Conservation (phyloP, 2,329 filamentous ascomycete species). For the Chaetomiaceae sp. region DNA sequence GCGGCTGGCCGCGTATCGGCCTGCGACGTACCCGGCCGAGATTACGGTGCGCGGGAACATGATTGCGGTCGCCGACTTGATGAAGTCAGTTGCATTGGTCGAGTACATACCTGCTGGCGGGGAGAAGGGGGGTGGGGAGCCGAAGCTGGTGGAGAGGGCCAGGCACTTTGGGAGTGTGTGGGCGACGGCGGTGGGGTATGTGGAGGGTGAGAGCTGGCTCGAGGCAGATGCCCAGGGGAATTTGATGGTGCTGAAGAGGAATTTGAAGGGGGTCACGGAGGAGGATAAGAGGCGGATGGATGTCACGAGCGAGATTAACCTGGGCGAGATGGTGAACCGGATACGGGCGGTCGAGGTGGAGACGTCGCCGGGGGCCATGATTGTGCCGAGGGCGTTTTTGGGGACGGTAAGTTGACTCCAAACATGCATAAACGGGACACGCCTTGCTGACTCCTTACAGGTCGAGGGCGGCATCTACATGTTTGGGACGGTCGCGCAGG, state of each 20-base stretch:
- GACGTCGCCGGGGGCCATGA: conserved; percentile 58
- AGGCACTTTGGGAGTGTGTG: conserved; percentile 79
- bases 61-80: conserved; percentile 84
- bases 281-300: conserved; percentile 69
- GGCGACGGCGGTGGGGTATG: conserved; percentile 70
- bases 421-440: conserved; percentile 1
- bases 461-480: conserved; percentile 90
- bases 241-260: conserved; percentile 71
- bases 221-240: conserved; percentile 87
- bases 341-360: conserved; percentile 72
- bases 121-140: conserved; percentile 42
- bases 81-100: conserved; percentile 84
- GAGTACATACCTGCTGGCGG: conserved; percentile 56
- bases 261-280: conserved; percentile 65
- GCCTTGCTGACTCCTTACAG: conserved; percentile 39
- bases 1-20: conserved; percentile 72
- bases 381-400: conserved; percentile 80
- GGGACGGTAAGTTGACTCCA: conserved; percentile 64
- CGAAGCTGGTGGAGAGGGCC: conserved; percentile 67
- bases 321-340: conserved; percentile 91
- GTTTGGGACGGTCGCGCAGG: conserved; percentile 70
- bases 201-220: conserved; percentile 72
- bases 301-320: conserved; percentile 72
- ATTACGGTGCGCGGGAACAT: conserved; percentile 67
- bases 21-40: conserved; percentile 79